These are phyloP conservation scores for Colletotrichum truncatum DNA, from an alignment of 2,329 filamentous ascomycete species.

Conservation along the genomic window DNA sequence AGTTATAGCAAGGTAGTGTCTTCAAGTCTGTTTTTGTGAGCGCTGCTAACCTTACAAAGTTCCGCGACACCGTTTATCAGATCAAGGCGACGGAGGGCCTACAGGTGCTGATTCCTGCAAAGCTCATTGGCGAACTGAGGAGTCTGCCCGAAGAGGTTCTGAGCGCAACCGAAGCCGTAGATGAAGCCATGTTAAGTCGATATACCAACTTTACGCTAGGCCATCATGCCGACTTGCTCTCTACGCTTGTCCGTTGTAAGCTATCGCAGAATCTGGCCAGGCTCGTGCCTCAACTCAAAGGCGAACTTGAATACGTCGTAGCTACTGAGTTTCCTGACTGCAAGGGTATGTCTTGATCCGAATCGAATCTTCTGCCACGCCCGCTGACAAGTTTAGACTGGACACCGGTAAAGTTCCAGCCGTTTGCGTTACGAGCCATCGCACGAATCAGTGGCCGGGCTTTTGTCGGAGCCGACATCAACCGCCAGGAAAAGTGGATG, in stretches of 20 bases:
- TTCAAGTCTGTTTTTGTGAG: too few relatives aligned
- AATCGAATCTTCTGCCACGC: background rate
- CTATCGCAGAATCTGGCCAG: constrained; percentile 57
- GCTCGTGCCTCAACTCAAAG: constrained; percentile 54
- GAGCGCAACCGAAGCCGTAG: constrained; percentile 57
- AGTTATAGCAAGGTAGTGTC: constrained; percentile 58
- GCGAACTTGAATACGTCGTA: constrained; percentile 56
- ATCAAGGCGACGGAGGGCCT: constrained; percentile 60
- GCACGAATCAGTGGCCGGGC: constrained; percentile 62
- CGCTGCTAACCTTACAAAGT: constrained; percentile 40
- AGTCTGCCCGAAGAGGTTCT: constrained; percentile 57
- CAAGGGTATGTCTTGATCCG: constrained; percentile 41
- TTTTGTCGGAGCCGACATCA: constrained; percentile 61
- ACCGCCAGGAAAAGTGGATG: constrained; percentile 63
- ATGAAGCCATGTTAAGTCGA: constrained; percentile 59
- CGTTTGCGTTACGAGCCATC: constrained; percentile 59
- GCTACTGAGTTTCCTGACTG: constrained; percentile 58
- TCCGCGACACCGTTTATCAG: constrained; percentile 58
- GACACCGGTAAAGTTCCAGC: constrained; percentile 62
- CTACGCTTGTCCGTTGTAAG: constrained; percentile 54
- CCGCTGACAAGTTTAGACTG: constrained; percentile 52
- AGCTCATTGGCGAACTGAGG: constrained; percentile 56
- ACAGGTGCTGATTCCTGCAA: constrained; percentile 57
- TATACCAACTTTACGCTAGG: constrained; percentile 61
- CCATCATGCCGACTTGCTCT: constrained; percentile 54